phyloP scores from a whole-genome alignment of 148 eudicot species.

The Amaranthus hypochondriacus region DNA sequence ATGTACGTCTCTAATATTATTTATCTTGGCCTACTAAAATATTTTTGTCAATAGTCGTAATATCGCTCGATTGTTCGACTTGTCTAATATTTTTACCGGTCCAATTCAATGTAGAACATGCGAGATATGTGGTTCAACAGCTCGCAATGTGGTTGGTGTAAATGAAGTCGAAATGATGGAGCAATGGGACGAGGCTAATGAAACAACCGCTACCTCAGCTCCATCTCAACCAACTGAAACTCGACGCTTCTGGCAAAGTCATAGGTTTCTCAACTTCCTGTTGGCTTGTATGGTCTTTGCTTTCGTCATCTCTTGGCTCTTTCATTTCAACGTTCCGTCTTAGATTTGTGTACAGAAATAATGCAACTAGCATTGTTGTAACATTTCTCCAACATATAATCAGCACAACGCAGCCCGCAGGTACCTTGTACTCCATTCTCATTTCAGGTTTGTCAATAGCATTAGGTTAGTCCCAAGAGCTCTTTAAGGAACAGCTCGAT shows the following conservation, averaged over 20 bases:
- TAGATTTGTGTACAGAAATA: constrained; percentile 29
- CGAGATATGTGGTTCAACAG: constrained; percentile 84
- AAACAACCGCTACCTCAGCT: constrained; percentile 27
- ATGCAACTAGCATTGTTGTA: background rate
- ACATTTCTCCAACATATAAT: background rate
- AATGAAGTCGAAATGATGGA: constrained; percentile 49
- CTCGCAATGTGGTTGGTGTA: constrained; percentile 60
- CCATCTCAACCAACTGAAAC: constrained; percentile 37
- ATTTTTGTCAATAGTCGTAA: no score
- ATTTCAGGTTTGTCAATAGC: constrained; percentile 15
- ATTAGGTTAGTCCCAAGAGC: constrained; percentile 15
- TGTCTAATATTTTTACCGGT: constrained; percentile 3
- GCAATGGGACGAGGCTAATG: constrained; percentile 64
- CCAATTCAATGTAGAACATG: constrained; percentile 44
- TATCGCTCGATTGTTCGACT: background rate
- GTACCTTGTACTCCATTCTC: background rate
- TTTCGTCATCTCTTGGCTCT: constrained; percentile 91
- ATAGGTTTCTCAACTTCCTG: constrained; percentile 73
- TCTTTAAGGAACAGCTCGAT: background rate
- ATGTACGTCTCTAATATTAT: no score
- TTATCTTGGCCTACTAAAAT: no score
- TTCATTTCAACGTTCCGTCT: constrained; percentile 80
- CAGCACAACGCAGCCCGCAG: constrained; percentile 1
- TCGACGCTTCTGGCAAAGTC: constrained; percentile 79
- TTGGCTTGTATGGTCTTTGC: constrained; percentile 92